Evolutionary conservation across 805 yeast species (phyloP), one percentile per base, ranked within the genome.

Genomic region (Sungouiozyma ichnusensis): DNA sequence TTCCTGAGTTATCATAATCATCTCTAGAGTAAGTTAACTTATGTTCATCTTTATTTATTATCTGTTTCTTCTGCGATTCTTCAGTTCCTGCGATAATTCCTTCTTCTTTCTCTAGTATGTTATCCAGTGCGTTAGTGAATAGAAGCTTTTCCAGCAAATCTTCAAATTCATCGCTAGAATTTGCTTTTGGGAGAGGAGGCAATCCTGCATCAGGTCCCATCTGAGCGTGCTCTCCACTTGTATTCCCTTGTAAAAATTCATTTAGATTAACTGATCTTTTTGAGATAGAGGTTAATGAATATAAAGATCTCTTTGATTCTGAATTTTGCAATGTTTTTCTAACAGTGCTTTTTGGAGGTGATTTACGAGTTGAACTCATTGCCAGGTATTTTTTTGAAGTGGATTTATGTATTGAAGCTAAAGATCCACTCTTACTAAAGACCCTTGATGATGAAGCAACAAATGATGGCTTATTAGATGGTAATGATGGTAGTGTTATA

Each of bases 181-280:
- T 50, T 6, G 47, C 31, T 17, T 35, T 20, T 2, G 52, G 48
- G 9, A 57, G 27, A 9, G 57, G 51, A 4, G 62, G 59, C 7
- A 46, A 18, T 2, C 39, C 36, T 20, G 40, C 18, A 3, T 40
- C 20, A 8, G 44, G 46, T 4, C 35, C 16, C 18, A 33, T 34
- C 16, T 20, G 36, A 29, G 33, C 16, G 3, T 36, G 37, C 13
- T 49, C 54, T 24, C 9, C 11, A 11, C 29, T 24, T 24, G 29
- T 24, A 11, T 24, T 24, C 16, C 35, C 44, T 3, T 50, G 37
- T n/a, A 60, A 44, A 41, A 44, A 53, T 11, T 58, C 64, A 18
- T 52, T 62, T 19, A 62, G 42, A 39, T 62, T 62, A 15, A 62
- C 40, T 1, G 66, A 61, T 37, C 60, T 55, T 36, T 58, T 62